Conservation (phyloP, 1,284 basidiomycete genomes). For the Veloporphyrellus conicus region DNA sequence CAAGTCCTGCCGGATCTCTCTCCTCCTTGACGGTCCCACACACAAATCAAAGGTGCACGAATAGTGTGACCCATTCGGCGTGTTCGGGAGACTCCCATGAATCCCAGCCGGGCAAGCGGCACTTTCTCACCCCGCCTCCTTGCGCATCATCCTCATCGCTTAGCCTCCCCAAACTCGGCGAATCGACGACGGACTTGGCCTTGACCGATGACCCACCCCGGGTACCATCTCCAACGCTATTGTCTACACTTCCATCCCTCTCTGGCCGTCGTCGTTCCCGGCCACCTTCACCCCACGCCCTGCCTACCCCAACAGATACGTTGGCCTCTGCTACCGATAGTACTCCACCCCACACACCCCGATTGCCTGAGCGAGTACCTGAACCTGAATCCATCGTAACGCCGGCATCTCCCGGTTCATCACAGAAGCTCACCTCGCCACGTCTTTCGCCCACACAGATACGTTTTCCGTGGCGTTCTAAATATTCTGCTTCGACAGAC, state of each 20-base stretch:
- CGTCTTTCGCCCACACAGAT: neutral
- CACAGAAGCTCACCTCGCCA: neutral
- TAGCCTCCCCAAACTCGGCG: conserved; percentile 18
- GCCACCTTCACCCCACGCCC: conserved; percentile 6
- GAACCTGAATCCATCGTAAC: neutral
- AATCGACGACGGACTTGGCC: conserved; percentile 11
- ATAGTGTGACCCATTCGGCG: conserved; percentile 19
- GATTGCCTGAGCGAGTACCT: neutral
- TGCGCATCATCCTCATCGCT: conserved; percentile 27
- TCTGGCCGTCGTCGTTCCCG: conserved; percentile 18
- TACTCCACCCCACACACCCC: neutral
- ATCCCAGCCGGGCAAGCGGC: conserved; percentile 4
- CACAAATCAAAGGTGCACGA: neutral
- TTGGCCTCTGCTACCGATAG: neutral
- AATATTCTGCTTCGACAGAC: conserved; percentile 9
- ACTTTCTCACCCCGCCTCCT: conserved; percentile 21
- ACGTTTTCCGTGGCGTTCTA: conserved; percentile 10
- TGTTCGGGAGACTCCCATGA: conserved; percentile 16
- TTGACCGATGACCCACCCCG: conserved; percentile 10
- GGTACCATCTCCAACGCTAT: conserved; percentile 24
- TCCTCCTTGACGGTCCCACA: conserved; percentile 23
- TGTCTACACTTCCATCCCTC: conserved; percentile 24
- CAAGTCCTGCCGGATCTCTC: conserved; percentile 25
- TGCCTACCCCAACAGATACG: conserved; percentile 4
- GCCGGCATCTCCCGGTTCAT: neutral